Evolutionary conservation across 805 yeast genomes (phyloP).

Genomic region (Saturnispora galanensis): DNA sequence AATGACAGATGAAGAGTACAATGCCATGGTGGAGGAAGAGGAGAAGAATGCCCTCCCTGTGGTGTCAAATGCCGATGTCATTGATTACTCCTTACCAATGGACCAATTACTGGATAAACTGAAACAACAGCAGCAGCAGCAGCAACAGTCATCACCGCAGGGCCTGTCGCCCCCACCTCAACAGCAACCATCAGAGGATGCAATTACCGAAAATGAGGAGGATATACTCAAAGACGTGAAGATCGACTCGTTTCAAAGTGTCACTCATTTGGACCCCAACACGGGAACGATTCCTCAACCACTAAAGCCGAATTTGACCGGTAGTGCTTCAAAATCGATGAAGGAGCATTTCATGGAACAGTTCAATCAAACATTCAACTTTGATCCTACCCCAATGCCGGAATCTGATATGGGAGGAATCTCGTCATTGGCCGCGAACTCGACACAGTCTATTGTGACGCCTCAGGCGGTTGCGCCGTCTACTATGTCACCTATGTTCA

Average conservation of each 20-base stretch:
- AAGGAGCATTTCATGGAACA: slow-evolving; percentile 19
- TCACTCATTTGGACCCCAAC: slow-evolving; percentile 9
- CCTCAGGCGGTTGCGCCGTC: not conserved
- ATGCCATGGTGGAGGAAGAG: slow-evolving; percentile 13
- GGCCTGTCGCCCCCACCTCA: slow-evolving; percentile 14
- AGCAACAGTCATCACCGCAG: not conserved
- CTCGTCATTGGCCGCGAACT: slow-evolving; percentile 10
- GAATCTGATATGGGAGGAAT: slow-evolving; percentile 3
- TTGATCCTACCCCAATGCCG: slow-evolving; percentile 3
- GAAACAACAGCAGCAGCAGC: slow-evolving; percentile 17
- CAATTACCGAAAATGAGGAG: slow-evolving; percentile 44
- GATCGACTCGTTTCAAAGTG: slow-evolving; percentile 11
- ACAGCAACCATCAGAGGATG: slow-evolving; percentile 9
- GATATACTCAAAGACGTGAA: slow-evolving; percentile 41
- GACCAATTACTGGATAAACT: slow-evolving; percentile 51
- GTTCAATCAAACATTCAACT: slow-evolving; percentile 14
- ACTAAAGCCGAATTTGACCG: slow-evolving; percentile 40
- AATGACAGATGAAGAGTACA: slow-evolving; percentile 8
- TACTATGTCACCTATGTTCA: not conserved
- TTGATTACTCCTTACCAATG: slow-evolving; percentile 68
- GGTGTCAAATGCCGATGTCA: slow-evolving; percentile 8
- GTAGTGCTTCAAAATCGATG: slow-evolving; percentile 44
- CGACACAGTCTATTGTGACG: not conserved
- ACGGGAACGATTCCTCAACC: slow-evolving; percentile 24
- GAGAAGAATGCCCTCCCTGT: not conserved